phyloP scores from a whole-genome alignment of 768 basidiomycete species.

The Lactarius tabidus region DNA sequence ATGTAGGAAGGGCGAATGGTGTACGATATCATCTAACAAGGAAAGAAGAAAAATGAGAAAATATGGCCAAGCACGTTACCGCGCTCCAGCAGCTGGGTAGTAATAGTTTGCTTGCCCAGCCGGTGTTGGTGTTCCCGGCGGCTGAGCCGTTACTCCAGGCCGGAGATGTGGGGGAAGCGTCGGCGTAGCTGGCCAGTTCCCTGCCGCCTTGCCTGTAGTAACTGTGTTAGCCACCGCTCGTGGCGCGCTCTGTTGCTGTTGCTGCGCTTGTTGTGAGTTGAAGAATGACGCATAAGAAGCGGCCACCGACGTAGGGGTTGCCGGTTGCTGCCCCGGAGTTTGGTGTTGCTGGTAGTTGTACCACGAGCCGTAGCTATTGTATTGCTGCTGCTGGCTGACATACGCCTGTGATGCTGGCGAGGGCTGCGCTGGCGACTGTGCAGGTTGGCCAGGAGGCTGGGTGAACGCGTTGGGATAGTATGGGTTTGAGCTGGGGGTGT shows the following conservation, averaged over 20 bases:
- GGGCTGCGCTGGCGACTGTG: slow-evolving; percentile 24
- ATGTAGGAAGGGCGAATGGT: slow-evolving; percentile 6
- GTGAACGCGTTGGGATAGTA: slow-evolving; percentile 34
- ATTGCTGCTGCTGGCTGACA: slow-evolving; percentile 35
- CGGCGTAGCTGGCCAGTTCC: slow-evolving; percentile 31
- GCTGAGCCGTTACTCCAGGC: slow-evolving; percentile 21
- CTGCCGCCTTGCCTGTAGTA: slow-evolving; percentile 31
- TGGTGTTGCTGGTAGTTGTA: slow-evolving; percentile 41
- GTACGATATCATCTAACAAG: slow-evolving; percentile 20
- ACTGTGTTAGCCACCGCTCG: slow-evolving; percentile 58
- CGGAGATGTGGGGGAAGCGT: slow-evolving; percentile 44
- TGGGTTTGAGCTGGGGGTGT: slow-evolving; percentile 35
- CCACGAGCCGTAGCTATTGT: slow-evolving; percentile 42
- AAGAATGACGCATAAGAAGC: slow-evolving; percentile 44
- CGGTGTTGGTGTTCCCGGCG: slow-evolving; percentile 27
- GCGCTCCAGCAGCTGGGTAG: slow-evolving; percentile 27
- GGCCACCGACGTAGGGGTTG: slow-evolving; percentile 30
- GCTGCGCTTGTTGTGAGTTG: slow-evolving; percentile 30
- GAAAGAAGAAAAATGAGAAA: background rate
- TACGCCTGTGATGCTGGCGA: slow-evolving; percentile 39
- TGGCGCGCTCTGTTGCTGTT: slow-evolving; percentile 24
- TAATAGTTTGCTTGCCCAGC: slow-evolving; percentile 26
- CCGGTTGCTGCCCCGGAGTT: slow-evolving; percentile 39
- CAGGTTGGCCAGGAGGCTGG: slow-evolving; percentile 28
- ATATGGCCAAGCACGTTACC: slow-evolving; percentile 6